Conservation (phyloP, 2,329 filamentous ascomycete species). For the Penicillium olsonii region DNA sequence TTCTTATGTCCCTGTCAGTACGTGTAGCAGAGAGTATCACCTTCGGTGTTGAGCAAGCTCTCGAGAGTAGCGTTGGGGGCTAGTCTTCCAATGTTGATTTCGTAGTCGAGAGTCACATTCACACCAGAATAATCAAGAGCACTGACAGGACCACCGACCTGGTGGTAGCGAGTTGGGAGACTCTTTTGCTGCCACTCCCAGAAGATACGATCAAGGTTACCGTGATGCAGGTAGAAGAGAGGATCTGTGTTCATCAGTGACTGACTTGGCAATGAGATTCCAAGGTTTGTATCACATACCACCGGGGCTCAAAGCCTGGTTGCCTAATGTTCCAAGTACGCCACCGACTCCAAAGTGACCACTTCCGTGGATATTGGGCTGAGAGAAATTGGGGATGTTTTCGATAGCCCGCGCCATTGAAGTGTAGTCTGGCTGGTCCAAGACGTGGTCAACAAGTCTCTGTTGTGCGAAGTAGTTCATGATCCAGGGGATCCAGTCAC, state of each 20-base stretch:
- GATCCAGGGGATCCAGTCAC: constrained; percentile 20
- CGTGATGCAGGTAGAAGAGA: constrained; percentile 42
- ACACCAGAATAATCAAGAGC: background rate
- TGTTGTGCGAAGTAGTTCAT: constrained; percentile 20
- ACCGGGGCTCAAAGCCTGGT: constrained; percentile 17
- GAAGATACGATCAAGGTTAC: constrained; percentile 38
- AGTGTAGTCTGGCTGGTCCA: constrained; percentile 18
- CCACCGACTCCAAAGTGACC: constrained; percentile 17
- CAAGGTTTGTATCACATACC: constrained; percentile 9
- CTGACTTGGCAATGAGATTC: background rate
- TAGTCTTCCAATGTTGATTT: constrained; percentile 18
- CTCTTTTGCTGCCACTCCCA: constrained; percentile 38
- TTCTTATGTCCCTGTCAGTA: background rate
- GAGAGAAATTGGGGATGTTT: constrained; percentile 13
- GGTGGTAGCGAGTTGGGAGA: constrained; percentile 29
- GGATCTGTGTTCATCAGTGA: constrained; percentile 26
- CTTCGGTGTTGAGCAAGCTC: constrained; percentile 3
- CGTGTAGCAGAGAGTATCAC: constrained; percentile 12
- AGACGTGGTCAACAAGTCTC: constrained; percentile 16
- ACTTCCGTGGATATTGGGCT: constrained; percentile 20
- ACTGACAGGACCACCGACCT: constrained; percentile 36
- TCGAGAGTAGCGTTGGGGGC: constrained; percentile 13
- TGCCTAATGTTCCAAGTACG: constrained; percentile 18
- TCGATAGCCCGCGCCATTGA: constrained; percentile 16
- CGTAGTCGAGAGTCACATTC: constrained; percentile 12